A percentile compares a stretch with the other conserved stretches of the same genome.
Evolutionary conservation across 2,329 filamentous ascomycete species (phyloP).

Genomic region (Beauveria varroae): DNA sequence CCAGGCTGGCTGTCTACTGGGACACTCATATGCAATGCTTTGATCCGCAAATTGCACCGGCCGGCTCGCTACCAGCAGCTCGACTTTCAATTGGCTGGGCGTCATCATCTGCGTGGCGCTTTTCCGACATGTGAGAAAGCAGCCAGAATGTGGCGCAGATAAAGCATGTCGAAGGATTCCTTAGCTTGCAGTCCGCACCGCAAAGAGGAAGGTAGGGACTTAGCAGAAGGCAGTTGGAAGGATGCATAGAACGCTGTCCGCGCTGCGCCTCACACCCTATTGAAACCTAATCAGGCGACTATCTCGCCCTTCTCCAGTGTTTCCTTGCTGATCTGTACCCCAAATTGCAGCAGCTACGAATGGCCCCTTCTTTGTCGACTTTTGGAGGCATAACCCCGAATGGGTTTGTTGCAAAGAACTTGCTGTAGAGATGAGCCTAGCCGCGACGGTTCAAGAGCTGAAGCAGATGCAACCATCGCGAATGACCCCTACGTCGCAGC

Average conservation of each 20-base stretch:
- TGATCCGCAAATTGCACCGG: background rate
- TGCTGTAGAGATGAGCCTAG: background rate
- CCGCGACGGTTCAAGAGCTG: background rate
- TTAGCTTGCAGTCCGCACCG: constrained; percentile 1
- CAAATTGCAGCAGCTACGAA: background rate
- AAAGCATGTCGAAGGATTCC: constrained; percentile 4
- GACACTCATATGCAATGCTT: background rate
- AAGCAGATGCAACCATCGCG: background rate
- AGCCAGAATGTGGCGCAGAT: background rate
- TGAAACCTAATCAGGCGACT: constrained; percentile 8
- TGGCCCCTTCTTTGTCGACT: background rate
- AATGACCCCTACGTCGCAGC: background rate
- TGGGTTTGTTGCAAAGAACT: background rate
- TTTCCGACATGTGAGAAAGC: constrained; percentile 1
- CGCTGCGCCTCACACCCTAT: constrained; percentile 5
- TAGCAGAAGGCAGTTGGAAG: constrained; percentile 8
- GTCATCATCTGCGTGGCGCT: background rate
- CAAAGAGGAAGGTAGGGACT: background rate
- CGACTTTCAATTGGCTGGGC: background rate
- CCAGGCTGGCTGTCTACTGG: background rate
- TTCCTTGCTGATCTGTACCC: background rate
- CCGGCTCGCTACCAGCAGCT: background rate
- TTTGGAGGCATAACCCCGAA: background rate
- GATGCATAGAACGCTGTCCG: constrained; percentile 3
- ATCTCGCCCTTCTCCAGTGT: background rate